These are phyloP conservation scores for Aristolochia fimbriata DNA, from an alignment of 164 flowering plant genomes.

Conservation along the genomic window DNA sequence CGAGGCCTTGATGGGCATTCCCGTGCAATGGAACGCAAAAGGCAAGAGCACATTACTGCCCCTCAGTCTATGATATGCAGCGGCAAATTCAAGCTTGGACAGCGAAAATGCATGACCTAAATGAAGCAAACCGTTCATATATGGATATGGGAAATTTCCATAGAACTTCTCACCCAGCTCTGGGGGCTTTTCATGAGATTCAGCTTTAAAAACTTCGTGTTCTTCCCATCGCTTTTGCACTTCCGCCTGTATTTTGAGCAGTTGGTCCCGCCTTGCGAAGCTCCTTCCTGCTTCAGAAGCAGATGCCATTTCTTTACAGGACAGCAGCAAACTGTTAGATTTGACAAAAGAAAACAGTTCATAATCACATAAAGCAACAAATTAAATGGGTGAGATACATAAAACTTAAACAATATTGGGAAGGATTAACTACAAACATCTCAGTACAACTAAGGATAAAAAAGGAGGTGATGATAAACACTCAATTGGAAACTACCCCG, in stretches of 20 bases:
- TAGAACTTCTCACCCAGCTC: constrained; percentile 67
- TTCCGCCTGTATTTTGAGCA: constrained; percentile 55
- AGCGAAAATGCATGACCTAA: constrained; percentile 91
- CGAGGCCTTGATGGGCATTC: constrained; percentile 93
- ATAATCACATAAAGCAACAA: neutral
- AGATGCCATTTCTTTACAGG: constrained; percentile 29
- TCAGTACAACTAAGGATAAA: too few species aligned
- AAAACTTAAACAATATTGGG: too few species aligned
- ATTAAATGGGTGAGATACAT: too few species aligned
- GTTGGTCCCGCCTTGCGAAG: constrained; percentile 64
- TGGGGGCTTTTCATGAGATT: constrained; percentile 41
- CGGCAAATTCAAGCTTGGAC: constrained; percentile 87
- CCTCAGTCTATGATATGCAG: constrained; percentile 72
- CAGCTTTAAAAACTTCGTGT: constrained; percentile 53
- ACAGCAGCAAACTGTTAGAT: neutral
- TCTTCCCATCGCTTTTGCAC: constrained; percentile 61
- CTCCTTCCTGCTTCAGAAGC: constrained; percentile 45
- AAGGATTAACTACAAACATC: too few species aligned
- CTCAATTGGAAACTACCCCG: too few species aligned
- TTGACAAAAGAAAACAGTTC: neutral
- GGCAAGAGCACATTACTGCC: constrained; percentile 85
- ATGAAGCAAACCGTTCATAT: constrained; percentile 86
- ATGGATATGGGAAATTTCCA: constrained; percentile 89
- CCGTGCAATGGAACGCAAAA: constrained; percentile 89
- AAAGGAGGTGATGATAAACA: too few species aligned